These are phyloP conservation scores for Globisporangium middletonii DNA, from an alignment of 352 stramenopile species.

Conservation along the genomic window DNA sequence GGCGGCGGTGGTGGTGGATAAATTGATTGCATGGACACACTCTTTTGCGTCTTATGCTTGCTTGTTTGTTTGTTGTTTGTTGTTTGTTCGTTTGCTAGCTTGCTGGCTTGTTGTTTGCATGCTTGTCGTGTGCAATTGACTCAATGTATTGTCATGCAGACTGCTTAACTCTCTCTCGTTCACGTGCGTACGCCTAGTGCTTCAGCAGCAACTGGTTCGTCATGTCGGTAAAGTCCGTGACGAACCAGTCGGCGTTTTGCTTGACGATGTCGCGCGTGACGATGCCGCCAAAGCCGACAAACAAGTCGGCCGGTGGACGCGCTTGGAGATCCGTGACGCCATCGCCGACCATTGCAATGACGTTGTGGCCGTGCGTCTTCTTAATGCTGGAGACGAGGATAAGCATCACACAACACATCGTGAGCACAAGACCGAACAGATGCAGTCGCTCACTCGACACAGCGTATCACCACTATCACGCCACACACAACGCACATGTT, in stretches of 20 bases:
- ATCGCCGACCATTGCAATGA: conserved; percentile 98
- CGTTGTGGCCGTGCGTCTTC: conserved; percentile 88
- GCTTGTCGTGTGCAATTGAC: too few relatives aligned
- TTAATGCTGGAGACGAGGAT: conserved; percentile 75
- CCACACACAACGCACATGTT: conserved; percentile 36
- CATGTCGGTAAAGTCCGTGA: conserved; percentile 93
- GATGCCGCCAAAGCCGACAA: conserved; percentile 98
- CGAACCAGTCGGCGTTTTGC: conserved; percentile 95
- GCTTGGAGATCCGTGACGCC: conserved; percentile 98
- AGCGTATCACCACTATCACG: not conserved
- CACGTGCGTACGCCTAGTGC: conserved; percentile 1
- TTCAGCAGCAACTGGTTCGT: conserved; percentile 41
- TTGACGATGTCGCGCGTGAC: conserved; percentile 92
- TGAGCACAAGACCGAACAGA: not conserved
- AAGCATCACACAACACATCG: not conserved
- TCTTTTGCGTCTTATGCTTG: too few relatives aligned
- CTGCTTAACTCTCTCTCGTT: not conserved
- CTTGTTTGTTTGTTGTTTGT: too few relatives aligned
- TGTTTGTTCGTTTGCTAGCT: too few relatives aligned
- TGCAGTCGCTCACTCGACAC: not conserved
- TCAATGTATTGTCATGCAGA: not conserved
- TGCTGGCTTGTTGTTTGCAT: too few relatives aligned
- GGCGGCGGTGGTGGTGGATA: too few relatives aligned
- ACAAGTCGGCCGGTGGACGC: conserved; percentile 94
- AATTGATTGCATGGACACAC: too few relatives aligned